phyloP scores from a whole-genome alignment of 2,329 filamentous ascomycete genomes.

The Claviceps cyperi region DNA sequence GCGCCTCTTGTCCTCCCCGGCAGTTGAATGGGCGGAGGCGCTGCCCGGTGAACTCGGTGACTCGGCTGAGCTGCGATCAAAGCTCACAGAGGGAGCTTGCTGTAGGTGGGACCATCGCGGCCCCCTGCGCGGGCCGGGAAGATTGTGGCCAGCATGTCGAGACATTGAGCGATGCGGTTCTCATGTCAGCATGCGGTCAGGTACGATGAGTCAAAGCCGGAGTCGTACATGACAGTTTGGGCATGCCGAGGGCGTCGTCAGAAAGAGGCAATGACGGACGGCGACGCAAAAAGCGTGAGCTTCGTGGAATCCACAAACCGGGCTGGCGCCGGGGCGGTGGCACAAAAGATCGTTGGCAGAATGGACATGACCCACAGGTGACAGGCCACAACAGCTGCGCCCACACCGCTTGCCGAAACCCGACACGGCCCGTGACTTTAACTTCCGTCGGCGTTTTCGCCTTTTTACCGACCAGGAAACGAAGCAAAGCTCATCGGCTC shows the following conservation, averaged over 20 bases:
- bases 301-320: not conserved
- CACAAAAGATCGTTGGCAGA: not conserved
- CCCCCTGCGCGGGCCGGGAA: constrained; percentile 30
- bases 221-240: constrained; percentile 5
- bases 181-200: constrained; percentile 7
- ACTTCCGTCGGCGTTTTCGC: too few species aligned
- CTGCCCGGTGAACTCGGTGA: constrained; percentile 33
- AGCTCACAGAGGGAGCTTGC: constrained; percentile 33
- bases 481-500: not conserved
- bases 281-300: not conserved
- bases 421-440: not conserved
- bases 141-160: constrained; percentile 25
- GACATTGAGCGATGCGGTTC: constrained; percentile 19
- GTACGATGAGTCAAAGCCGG: not conserved
- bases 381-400: too few species aligned
- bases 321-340: not conserved
- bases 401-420: not conserved
- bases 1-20: constrained; percentile 19
- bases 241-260: not conserved
- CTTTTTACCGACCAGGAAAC: too few species aligned
- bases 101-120: constrained; percentile 39
- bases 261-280: not conserved
- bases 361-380: too few species aligned
- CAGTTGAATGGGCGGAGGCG: constrained; percentile 35
- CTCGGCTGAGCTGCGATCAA: constrained; percentile 27